phyloP scores from a whole-genome alignment of 2,329 filamentous ascomycete species.

The Onygenales sp. region DNA sequence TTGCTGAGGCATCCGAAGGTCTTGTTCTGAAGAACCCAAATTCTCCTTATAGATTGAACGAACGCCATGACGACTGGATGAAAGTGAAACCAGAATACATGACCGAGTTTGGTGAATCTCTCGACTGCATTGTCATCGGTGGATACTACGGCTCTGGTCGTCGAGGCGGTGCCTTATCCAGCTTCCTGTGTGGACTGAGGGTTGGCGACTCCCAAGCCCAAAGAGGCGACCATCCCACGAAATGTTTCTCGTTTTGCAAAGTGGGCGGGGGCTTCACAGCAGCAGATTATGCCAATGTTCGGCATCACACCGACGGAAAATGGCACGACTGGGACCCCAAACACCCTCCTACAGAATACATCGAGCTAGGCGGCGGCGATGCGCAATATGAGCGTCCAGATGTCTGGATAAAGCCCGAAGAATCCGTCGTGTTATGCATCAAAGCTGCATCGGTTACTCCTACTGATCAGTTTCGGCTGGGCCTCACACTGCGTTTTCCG shows the following conservation, averaged over 20 bases:
- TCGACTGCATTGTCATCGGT: constrained; percentile 83
- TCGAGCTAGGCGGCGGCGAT: constrained; percentile 73
- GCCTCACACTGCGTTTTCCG: constrained; percentile 77
- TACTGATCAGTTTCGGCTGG: constrained; percentile 69
- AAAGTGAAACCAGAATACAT: constrained; percentile 99
- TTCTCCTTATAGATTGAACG: constrained; percentile 77
- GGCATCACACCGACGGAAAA: constrained; percentile 78
- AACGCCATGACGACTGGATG: constrained; percentile 91
- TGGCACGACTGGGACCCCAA: constrained; percentile 78
- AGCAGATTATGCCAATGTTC: constrained; percentile 74
- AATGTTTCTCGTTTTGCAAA: constrained; percentile 91
- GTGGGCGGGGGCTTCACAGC: constrained; percentile 88
- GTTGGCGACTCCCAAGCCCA: constrained; percentile 59
- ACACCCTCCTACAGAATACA: constrained; percentile 64
- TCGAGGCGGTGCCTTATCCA: constrained; percentile 72
- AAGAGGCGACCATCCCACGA: constrained; percentile 51
- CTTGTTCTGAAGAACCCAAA: constrained; percentile 88
- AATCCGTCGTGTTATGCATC: constrained; percentile 78
- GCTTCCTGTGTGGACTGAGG: constrained; percentile 81
- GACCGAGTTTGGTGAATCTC: constrained; percentile 85
- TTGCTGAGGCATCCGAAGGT: constrained; percentile 80
- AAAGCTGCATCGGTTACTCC: constrained; percentile 72
- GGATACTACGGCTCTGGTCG: constrained; percentile 86
- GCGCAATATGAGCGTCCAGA: constrained; percentile 72
- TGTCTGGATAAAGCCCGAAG: constrained; percentile 81